Evolutionary conservation across 441 rosid species (phyloP).

Genomic region (Omphalea diandra): DNA sequence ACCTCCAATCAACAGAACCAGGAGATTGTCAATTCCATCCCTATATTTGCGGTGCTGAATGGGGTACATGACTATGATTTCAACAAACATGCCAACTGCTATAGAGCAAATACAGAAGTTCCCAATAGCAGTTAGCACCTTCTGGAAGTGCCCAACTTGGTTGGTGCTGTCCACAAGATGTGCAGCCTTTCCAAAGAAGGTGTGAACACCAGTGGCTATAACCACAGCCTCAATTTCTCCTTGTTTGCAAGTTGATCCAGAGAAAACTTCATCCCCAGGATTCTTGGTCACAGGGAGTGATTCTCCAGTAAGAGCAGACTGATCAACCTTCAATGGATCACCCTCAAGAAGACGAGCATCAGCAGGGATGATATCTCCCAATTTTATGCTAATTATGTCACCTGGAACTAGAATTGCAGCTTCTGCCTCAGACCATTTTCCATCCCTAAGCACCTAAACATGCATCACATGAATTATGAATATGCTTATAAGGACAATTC

Average conservation of each 20-base stretch:
- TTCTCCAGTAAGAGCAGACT: slow-evolving; percentile 67
- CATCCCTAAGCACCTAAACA: slow-evolving; percentile 74
- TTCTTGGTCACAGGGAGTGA: slow-evolving; percentile 58
- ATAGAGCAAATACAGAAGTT: slow-evolving; percentile 95
- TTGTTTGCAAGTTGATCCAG: slow-evolving; percentile 72
- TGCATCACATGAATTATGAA: neutral
- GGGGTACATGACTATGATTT: slow-evolving; percentile 87
- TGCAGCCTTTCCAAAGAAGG: slow-evolving; percentile 72
- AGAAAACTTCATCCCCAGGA: slow-evolving; percentile 60
- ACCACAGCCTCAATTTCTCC: slow-evolving; percentile 68
- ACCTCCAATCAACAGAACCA: slow-evolving; percentile 94
- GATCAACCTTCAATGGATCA: slow-evolving; percentile 65
- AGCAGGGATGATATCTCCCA: slow-evolving; percentile 66
- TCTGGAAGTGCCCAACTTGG: slow-evolving; percentile 77
- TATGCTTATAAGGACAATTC: neutral
- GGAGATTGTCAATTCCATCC: slow-evolving; percentile 84
- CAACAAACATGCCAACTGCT: slow-evolving; percentile 65
- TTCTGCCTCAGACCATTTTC: slow-evolving; percentile 80
- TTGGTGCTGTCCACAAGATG: slow-evolving; percentile 72
- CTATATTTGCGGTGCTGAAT: slow-evolving; percentile 78
- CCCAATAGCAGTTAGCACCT: slow-evolving; percentile 82
- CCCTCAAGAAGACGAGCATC: slow-evolving; percentile 76
- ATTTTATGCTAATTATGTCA: slow-evolving; percentile 57
- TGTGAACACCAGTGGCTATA: slow-evolving; percentile 69
- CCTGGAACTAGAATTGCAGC: slow-evolving; percentile 94